These are phyloP conservation scores for Staphylotrichum longicolle DNA, from an alignment of 495 filamentous ascomycete genomes.

Conservation along the genomic window DNA sequence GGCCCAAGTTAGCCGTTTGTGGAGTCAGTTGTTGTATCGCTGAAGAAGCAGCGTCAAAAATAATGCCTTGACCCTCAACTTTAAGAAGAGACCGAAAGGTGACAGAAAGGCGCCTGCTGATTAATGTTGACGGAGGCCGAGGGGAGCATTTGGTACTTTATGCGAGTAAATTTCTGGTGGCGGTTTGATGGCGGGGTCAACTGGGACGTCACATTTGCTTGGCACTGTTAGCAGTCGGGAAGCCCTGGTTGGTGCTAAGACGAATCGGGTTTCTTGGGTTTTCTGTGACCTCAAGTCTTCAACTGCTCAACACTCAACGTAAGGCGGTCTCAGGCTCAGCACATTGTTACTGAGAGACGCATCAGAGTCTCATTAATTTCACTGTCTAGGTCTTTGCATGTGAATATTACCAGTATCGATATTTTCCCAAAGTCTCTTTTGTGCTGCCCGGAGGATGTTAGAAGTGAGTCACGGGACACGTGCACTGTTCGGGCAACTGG, in stretches of 20 bases:
- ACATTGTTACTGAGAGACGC: no score
- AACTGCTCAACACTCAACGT: no score
- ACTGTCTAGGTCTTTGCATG: no score
- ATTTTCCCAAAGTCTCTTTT: neutral
- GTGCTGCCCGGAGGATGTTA: no score
- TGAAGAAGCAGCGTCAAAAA: no score
- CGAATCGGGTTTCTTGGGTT: neutral
- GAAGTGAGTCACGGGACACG: conserved; percentile 5
- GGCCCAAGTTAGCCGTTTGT: no score
- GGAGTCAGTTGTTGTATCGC: no score
- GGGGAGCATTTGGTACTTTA: conserved; percentile 7
- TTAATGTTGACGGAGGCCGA: conserved; percentile 3
- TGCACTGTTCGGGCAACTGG: neutral
- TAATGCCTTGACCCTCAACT: no score
- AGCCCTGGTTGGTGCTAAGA: conserved; percentile 17
- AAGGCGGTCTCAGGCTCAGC: no score
- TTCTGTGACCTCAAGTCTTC: no score
- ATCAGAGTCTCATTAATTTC: no score
- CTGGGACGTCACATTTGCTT: conserved; percentile 31
- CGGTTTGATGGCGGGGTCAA: conserved; percentile 27
- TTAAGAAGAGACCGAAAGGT: no score
- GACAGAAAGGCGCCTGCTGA: conserved; percentile 11
- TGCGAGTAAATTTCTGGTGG: conserved; percentile 31
- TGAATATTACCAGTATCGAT: neutral
- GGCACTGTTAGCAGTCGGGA: conserved; percentile 18